Evolutionary conservation across 495 filamentous ascomycete genomes (phyloP).

Genomic region (Choiromyces venosus): DNA sequence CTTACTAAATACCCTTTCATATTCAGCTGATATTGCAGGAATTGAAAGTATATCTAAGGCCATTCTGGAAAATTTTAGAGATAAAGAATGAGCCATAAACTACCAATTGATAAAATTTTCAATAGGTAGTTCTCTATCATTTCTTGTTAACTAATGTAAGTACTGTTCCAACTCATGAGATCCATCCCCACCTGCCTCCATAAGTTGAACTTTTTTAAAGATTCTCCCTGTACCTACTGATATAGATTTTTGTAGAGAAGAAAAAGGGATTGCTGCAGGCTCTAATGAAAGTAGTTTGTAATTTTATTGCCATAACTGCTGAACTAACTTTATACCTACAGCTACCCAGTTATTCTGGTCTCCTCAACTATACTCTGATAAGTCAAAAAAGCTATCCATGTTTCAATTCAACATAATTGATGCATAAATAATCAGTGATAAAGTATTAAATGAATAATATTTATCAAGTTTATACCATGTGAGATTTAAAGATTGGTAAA

Average conservation of each 20-base stretch:
- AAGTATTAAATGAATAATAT: background rate
- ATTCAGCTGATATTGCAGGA: slow-evolving; percentile 9
- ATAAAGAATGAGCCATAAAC: background rate
- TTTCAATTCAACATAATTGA: background rate
- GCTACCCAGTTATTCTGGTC: background rate
- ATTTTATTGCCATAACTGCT: background rate
- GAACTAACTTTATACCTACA: background rate
- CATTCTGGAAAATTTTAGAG: slow-evolving; percentile 1
- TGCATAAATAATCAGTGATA: slow-evolving; percentile 3
- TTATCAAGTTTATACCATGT: background rate
- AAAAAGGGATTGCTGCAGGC: no score
- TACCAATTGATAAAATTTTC: background rate
- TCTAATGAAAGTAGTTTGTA: background rate
- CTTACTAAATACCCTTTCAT: no score
- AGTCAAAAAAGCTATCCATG: slow-evolving; percentile 7
- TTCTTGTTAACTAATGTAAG: background rate
- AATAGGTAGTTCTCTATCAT: background rate
- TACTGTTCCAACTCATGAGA: slow-evolving; percentile 3
- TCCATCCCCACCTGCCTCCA: background rate
- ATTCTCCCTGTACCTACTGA: background rate
- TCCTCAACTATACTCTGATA: background rate
- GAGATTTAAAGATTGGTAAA: background rate
- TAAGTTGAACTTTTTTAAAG: slow-evolving; percentile 6
- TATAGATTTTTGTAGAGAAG: background rate
- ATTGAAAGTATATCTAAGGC: slow-evolving; percentile 10